Base-by-base conservation (phyloP, 1,284 basidiomycete species). In the Ustilago bromivora region DNA sequence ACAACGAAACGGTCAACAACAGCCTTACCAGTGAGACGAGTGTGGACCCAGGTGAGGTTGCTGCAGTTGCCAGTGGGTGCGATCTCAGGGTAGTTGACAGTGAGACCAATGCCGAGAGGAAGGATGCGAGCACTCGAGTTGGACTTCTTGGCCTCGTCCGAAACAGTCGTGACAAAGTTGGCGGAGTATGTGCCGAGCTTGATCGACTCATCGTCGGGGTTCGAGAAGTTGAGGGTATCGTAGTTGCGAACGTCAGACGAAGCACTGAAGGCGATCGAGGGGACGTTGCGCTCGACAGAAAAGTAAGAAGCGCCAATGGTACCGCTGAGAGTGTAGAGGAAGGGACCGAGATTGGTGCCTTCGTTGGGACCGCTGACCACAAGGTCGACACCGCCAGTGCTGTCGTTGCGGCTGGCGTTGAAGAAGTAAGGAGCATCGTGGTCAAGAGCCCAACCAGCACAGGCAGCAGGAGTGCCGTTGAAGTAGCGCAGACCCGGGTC, bases 251-350 rank as follows among this genome's bases (percentile, higher is more conserved):
- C 59, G 49, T 54, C 51, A 59, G 80, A 75, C 31, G 61, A 65
- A 40, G 82, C 79, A n/a, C 68, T 71, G 61, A 84, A 82, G 3
- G 82, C 82, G 34, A 82, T 76, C 12, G 79, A 63, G 31, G 82
- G 81, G 4, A 82, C 64, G 32, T 66, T 74, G 34, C 79, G 72
- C 61, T 74, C 76, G 17, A 82, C 72, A 15, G 71, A 57, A 32
- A 69, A 74, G 64, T 78, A 82, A 11, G 77, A 66, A 2, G 81
- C 82, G 2, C 81, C 83, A 35, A 82, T 59, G n/a, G 82, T 82
- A 11, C 81, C 82, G n/a, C 51, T 63, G n/a, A 84, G 70, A 12
- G 82, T 81, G 61, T 67, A 80, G 19, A 84, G 60, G 58, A 80
- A 82, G 6, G 79, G 55, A 23, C 79, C 81, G 19, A 83, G 62